A percentile compares a stretch with the other conserved stretches of the same genome.
phyloP scores from a whole-genome alignment of 345 rosid species.

The Capsella bursapastoris region DNA sequence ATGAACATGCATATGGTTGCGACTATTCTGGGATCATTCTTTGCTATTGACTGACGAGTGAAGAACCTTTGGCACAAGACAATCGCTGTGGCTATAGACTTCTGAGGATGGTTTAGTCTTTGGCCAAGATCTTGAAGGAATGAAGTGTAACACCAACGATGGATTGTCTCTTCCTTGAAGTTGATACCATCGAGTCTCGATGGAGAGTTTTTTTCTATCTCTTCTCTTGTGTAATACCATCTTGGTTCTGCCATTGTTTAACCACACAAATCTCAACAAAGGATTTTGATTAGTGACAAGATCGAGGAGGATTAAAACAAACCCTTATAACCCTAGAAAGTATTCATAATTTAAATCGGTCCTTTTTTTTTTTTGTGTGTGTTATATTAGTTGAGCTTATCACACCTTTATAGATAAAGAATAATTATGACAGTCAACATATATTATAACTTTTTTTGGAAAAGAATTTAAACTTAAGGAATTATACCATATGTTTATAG shows the following conservation, averaged over 20 bases:
- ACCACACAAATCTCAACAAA: neutral
- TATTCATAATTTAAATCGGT: too few species aligned
- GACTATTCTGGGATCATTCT: slow-evolving; percentile 22
- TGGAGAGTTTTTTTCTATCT: slow-evolving; percentile 28
- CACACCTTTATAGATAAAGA: too few species aligned
- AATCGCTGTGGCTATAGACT: slow-evolving; percentile 11
- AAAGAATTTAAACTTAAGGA: too few species aligned
- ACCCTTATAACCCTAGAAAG: neutral
- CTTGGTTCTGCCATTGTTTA: slow-evolving; percentile 5
- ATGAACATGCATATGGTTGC: slow-evolving; percentile 31
- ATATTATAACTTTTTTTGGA: too few species aligned
- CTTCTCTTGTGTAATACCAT: slow-evolving; percentile 9
- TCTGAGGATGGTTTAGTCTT: slow-evolving; percentile 13
- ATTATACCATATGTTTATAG: too few species aligned
- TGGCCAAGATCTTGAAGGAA: slow-evolving; percentile 32
- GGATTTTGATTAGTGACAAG: neutral
- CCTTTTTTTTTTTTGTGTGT: too few species aligned
- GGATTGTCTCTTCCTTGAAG: slow-evolving; percentile 24
- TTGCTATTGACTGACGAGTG: slow-evolving; percentile 23
- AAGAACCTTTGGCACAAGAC: slow-evolving; percentile 23
- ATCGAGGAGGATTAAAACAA: neutral
- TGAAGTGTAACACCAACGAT: slow-evolving; percentile 37
- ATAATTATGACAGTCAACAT: too few species aligned
- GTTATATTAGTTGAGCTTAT: too few species aligned
- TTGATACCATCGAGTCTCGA: slow-evolving; percentile 29